These are phyloP conservation scores for Colletotrichum tofieldiae DNA, from an alignment of 2,329 filamentous ascomycete species.

Conservation along the genomic window DNA sequence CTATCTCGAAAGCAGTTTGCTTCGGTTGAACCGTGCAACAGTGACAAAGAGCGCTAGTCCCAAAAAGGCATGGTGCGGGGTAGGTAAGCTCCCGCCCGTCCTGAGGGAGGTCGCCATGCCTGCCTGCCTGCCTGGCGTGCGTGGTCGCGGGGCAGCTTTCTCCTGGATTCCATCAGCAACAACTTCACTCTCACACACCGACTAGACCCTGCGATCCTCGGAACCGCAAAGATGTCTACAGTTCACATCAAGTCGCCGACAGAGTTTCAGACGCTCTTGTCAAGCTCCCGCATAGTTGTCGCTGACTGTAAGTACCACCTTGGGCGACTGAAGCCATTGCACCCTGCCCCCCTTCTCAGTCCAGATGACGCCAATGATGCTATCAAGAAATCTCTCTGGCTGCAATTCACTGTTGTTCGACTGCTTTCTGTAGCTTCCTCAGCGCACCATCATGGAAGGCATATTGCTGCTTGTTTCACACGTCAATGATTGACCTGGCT, in stretches of 20 bases:
- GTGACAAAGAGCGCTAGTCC: conserved; percentile 16
- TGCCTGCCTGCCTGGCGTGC: conserved; percentile 18
- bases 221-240: conserved; percentile 49
- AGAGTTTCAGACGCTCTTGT: conserved; percentile 79
- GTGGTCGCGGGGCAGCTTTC: conserved; percentile 37
- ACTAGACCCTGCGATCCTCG: conserved; percentile 8
- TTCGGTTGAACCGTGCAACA: conserved; percentile 7
- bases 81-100: conserved; percentile 28
- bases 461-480: not conserved
- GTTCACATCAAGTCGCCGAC: conserved; percentile 61
- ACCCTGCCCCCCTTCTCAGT: conserved; percentile 49
- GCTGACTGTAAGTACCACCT: conserved; percentile 81
- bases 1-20: not conserved
- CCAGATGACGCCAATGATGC: conserved; percentile 15
- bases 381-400: not conserved
- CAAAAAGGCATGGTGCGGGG: conserved; percentile 42
- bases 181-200: conserved; percentile 18
- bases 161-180: conserved; percentile 35
- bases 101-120: conserved; percentile 12
- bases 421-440: too few species aligned
- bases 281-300: conserved; percentile 84
- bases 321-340: conserved; percentile 29
- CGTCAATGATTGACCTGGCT: conserved; percentile 25
- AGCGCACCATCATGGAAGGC: too few species aligned
- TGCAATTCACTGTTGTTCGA: not conserved